Percentiles rank a stretch among this genome's conserved stretches.
Evolutionary conservation across 2,329 filamentous ascomycete genomes (phyloP).

Genomic region (Monilinia polystroma): DNA sequence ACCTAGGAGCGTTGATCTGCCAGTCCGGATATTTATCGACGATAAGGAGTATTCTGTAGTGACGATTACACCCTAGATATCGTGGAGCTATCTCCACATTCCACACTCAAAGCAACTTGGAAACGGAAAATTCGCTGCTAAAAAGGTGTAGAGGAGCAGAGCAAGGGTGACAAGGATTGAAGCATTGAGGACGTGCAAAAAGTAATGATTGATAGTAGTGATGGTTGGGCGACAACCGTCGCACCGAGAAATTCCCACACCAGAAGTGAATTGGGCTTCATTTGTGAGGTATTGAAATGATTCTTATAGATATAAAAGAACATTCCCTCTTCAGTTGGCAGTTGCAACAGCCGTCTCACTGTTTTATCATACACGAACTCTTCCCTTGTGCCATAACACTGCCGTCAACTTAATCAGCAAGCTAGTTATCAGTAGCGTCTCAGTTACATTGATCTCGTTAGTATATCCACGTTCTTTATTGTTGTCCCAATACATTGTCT

Average conservation of each 20-base stretch:
- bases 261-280: slow-evolving; percentile 13
- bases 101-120: slow-evolving; percentile 26
- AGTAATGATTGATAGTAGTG: slow-evolving; percentile 29
- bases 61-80: slow-evolving; percentile 28
- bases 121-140: slow-evolving; percentile 30
- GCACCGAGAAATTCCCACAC: slow-evolving; percentile 9
- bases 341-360: slow-evolving; percentile 7
- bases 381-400: slow-evolving; percentile 3
- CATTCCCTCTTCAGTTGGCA: slow-evolving; percentile 3
- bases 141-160: slow-evolving; percentile 37
- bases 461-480: not conserved
- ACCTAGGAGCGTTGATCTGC: slow-evolving; percentile 27
- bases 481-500: not conserved
- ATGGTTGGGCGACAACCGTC: slow-evolving; percentile 30
- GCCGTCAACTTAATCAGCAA: not conserved
- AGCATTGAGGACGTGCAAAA: slow-evolving; percentile 37
- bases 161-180: slow-evolving; percentile 34
- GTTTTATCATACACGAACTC: not conserved
- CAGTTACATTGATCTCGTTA: not conserved
- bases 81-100: slow-evolving; percentile 35
- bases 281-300: slow-evolving; percentile 8
- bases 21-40: slow-evolving; percentile 22
- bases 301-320: slow-evolving; percentile 21
- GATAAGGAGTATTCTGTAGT: slow-evolving; percentile 35
- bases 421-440: not conserved